These are phyloP conservation scores for Byssoonygena ceratinophila DNA, from an alignment of 2,329 filamentous ascomycete genomes.

Conservation along the genomic window DNA sequence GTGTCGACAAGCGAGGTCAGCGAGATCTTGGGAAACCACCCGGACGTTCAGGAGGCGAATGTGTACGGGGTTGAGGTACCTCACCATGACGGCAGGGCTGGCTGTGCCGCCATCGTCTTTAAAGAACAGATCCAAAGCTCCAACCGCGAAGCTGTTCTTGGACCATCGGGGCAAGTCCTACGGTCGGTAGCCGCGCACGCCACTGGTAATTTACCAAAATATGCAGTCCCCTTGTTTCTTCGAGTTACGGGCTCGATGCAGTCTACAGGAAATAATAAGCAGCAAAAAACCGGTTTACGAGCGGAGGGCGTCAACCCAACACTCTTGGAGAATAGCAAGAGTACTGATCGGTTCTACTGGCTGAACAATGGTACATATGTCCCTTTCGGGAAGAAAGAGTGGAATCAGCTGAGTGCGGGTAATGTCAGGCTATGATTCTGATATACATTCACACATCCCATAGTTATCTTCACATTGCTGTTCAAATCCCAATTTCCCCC, in stretches of 20 bases:
- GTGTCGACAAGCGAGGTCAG: conserved; percentile 73
- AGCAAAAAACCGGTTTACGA: conserved; percentile 68
- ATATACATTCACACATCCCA: no score
- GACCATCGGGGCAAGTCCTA: conserved; percentile 38
- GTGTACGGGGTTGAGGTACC: conserved; percentile 76
- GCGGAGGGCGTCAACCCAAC: conserved; percentile 61
- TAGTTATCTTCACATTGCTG: no score
- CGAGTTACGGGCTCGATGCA: conserved; percentile 54
- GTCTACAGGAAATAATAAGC: conserved; percentile 76
- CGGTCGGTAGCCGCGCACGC: conserved; percentile 53
- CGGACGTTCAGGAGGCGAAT: conserved; percentile 63
- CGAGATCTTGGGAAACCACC: conserved; percentile 59
- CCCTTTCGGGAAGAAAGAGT: conserved; percentile 56
- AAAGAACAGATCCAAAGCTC: conserved; percentile 33
- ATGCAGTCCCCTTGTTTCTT: conserved; percentile 68
- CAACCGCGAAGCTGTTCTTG: conserved; percentile 14
- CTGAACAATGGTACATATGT: conserved; percentile 56
- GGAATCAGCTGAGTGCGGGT: conserved; percentile 56
- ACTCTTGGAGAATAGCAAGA: conserved; percentile 31
- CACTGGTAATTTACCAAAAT: conserved; percentile 52
- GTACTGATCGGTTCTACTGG: conserved; percentile 54
- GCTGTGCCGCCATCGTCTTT: conserved; percentile 63
- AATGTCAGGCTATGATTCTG: conserved; percentile 50
- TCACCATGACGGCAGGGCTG: conserved; percentile 71
- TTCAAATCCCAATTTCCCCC: no score